Conservation (phyloP, 345 rosid genomes). For the Eucalyptus sp. region DNA sequence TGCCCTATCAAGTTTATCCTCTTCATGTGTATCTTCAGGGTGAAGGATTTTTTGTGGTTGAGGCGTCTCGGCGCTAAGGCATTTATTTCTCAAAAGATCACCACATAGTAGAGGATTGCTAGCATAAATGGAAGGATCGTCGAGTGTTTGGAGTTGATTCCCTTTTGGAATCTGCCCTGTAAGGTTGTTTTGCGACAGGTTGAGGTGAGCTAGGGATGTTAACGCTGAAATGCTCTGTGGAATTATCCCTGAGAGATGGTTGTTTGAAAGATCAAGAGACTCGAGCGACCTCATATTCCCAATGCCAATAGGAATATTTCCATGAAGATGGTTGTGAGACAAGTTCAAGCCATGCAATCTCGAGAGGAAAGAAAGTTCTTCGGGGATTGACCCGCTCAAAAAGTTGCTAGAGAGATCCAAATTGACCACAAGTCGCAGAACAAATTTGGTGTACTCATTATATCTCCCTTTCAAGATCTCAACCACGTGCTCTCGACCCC, state of each 20-base stretch:
- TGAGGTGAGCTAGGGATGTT: not conserved
- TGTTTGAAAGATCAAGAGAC: constrained; percentile 12
- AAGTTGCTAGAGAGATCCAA: constrained; percentile 19
- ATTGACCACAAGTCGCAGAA: not conserved
- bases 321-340: not conserved
- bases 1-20: not conserved
- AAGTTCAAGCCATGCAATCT: constrained; percentile 9
- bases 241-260: constrained; percentile 5
- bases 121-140: not conserved
- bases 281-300: not conserved
- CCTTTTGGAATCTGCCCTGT: not conserved
- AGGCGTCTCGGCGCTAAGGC: not conserved
- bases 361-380: not conserved
- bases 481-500: too few species aligned
- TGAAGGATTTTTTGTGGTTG: not conserved
- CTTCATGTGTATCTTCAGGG: not conserved
- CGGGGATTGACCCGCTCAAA: constrained; percentile 2
- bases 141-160: not conserved
- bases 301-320: not conserved
- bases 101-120: not conserved
- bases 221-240: not conserved
- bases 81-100: not conserved
- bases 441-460: not conserved
- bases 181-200: constrained; percentile 14
- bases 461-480: not conserved